Evolutionary conservation across 495 filamentous ascomycete species (phyloP).

Genomic region (Bathelium albidoporum): DNA sequence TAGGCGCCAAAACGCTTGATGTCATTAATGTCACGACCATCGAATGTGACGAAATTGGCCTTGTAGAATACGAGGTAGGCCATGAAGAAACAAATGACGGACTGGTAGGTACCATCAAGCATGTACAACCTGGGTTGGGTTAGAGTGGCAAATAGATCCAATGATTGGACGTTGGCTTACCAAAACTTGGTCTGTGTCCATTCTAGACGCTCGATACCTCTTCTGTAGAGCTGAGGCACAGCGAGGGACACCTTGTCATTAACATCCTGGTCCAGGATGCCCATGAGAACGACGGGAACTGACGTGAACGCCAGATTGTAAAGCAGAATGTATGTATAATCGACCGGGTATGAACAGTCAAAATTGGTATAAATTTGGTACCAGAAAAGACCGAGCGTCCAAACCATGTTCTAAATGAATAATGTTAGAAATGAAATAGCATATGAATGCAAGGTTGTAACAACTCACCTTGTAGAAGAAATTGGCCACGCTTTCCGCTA

Average conservation of each 20-base stretch:
- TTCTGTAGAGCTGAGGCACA: slow-evolving; percentile 88
- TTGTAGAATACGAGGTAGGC: slow-evolving; percentile 66
- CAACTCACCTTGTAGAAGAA: slow-evolving; percentile 93
- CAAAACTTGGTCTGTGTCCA: slow-evolving; percentile 98
- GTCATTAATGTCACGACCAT: slow-evolving; percentile 64
- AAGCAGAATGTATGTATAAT: slow-evolving; percentile 92
- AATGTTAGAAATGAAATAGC: background rate
- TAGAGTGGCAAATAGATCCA: background rate
- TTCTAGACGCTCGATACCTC: slow-evolving; percentile 92
- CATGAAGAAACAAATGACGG: slow-evolving; percentile 85
- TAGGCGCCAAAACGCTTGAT: slow-evolving; percentile 73
- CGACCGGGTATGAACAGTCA: slow-evolving; percentile 91
- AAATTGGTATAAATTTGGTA: slow-evolving; percentile 93
- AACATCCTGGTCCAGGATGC: slow-evolving; percentile 95
- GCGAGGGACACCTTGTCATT: slow-evolving; percentile 86
- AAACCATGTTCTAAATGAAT: slow-evolving; percentile 72
- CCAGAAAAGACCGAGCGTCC: slow-evolving; percentile 97
- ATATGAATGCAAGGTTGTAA: background rate
- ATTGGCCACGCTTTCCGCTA: slow-evolving; percentile 91
- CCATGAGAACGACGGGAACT: slow-evolving; percentile 89
- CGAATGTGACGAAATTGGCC: slow-evolving; percentile 54
- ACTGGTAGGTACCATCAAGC: slow-evolving; percentile 91
- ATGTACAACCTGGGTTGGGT: slow-evolving; percentile 68
- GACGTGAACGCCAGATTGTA: slow-evolving; percentile 98
- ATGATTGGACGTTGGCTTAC: slow-evolving; percentile 41